phyloP scores from a whole-genome alignment of 2,329 filamentous ascomycete genomes.

The Thyridium curvatum region DNA sequence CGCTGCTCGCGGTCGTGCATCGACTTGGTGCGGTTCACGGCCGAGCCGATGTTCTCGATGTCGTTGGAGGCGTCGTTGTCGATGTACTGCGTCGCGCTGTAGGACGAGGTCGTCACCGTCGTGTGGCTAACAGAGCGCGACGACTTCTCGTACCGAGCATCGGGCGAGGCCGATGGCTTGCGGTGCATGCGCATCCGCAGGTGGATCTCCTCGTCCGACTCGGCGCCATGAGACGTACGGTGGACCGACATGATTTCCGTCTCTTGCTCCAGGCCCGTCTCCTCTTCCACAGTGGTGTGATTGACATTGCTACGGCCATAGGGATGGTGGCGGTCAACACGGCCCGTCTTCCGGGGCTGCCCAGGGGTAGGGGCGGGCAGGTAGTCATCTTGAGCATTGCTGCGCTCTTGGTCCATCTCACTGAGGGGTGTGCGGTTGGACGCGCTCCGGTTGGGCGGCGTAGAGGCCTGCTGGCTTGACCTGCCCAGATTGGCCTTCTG shows the following conservation, averaged over 20 bases:
- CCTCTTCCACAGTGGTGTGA: slow-evolving; percentile 38
- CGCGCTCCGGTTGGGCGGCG: slow-evolving; percentile 73
- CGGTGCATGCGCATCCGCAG: slow-evolving; percentile 65
- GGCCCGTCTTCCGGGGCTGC: slow-evolving; percentile 84
- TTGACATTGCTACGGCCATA: slow-evolving; percentile 45
- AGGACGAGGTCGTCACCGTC: slow-evolving; percentile 52
- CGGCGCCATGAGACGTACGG: slow-evolving; percentile 53
- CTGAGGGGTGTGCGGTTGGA: slow-evolving; percentile 81
- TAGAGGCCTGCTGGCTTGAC: slow-evolving; percentile 61
- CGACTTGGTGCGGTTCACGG: slow-evolving; percentile 40
- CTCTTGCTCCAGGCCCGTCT: slow-evolving; percentile 46
- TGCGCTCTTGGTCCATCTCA: slow-evolving; percentile 80
- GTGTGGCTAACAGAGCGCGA: slow-evolving; percentile 68
- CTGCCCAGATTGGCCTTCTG: slow-evolving; percentile 54
- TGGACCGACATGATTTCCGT: slow-evolving; percentile 56
- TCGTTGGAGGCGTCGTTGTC: slow-evolving; percentile 66
- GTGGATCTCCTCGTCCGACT: slow-evolving; percentile 79
- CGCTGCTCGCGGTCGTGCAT: slow-evolving; percentile 38
- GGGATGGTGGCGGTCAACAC: slow-evolving; percentile 66
- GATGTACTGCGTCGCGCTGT: slow-evolving; percentile 38
- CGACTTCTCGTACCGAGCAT: slow-evolving; percentile 51
- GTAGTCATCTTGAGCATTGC: slow-evolving; percentile 77
- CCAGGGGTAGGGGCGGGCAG: slow-evolving; percentile 92
- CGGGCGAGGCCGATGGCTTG: slow-evolving; percentile 59
- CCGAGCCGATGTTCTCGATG: slow-evolving; percentile 60